Base-by-base conservation (phyloP, 345 rosid species). In the Melaleuca quinquenervia region DNA sequence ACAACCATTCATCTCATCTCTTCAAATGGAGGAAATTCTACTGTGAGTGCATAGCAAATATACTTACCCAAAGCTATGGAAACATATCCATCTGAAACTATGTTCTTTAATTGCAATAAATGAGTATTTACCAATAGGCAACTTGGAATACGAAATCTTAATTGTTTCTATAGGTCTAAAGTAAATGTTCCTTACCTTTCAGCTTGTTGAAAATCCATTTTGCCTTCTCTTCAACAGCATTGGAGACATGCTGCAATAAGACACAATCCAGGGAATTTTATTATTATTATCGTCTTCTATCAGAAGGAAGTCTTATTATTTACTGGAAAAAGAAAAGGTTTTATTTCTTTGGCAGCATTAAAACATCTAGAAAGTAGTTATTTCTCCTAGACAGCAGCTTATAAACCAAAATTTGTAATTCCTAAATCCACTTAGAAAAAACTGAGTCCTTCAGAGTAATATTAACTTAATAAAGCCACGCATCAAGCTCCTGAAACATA, bases 171-270 rank as follows among this genome's bases (percentile, higher is more conserved):
- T 50, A 24, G 26, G 44, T 48, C 16, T 21, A 48, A 58, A 45
- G 51, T 26, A 86, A 83, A 80, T 55, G 45, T 48, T 82, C 20
- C 36, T 15, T 87, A 96, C 98, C 99, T 94, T 95, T 96, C 84
- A 96, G 94, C 92, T 95, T 96, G 96, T 94, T 96, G 92, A 97
- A 96, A 85, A 97, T 85, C 99, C 98, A 96, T 91, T 93, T 97
- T 26, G 98, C 98, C 90, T 97, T 96, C 92, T 97, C 98, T 91
- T 97, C 98, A 82, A 97, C 98, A 13, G 98, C 93, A 85, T 78
- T 94, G 32, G 99, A 97, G 91, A 97, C 89, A 82, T 93, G 91
- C 99, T 97, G 96, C 87, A 87, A 87, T 52, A 82, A 36, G 56
- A 84, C 52, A 14, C 78, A 48, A 60, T 82, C 60, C n/a, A 60